These are phyloP conservation scores for Talaromyces pinophilus DNA, from an alignment of 2,329 filamentous ascomycete species.

Conservation along the genomic window DNA sequence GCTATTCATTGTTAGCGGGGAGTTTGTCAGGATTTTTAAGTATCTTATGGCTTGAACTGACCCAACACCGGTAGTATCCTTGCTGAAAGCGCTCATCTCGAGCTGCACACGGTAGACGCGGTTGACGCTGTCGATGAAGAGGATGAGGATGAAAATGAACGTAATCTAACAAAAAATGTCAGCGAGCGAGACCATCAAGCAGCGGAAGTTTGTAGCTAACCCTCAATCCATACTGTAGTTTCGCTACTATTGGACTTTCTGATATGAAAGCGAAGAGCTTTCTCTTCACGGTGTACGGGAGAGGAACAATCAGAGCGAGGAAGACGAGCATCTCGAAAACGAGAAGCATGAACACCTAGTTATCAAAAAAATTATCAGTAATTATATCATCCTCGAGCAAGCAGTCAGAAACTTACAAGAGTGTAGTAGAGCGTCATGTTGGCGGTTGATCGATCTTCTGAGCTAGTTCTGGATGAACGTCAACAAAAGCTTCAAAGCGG, in stretches of 20 bases:
- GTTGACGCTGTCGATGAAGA: conserved; percentile 95
- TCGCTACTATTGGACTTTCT: conserved; percentile 79
- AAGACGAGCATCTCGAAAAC: conserved; percentile 55
- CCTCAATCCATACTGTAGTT: conserved; percentile 96
- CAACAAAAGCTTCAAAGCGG: conserved; percentile 19
- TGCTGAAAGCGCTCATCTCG: conserved; percentile 73
- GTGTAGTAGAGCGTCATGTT: conserved; percentile 71
- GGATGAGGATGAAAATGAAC: conserved; percentile 97
- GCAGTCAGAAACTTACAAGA: conserved; percentile 52
- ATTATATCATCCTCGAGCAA: not conserved
- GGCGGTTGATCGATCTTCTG: conserved; percentile 30
- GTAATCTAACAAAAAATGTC: conserved; percentile 65
- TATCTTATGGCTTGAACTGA: conserved; percentile 40
- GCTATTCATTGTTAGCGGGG: conserved; percentile 24
- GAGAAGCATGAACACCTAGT: conserved; percentile 52
- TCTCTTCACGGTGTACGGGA: conserved; percentile 83
- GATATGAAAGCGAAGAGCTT: conserved; percentile 96
- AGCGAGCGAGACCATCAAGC: not conserved
- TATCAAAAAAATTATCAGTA: conserved; percentile 24
- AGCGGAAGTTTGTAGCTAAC: conserved; percentile 39
- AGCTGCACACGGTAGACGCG: conserved; percentile 96
- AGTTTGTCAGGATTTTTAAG: not conserved
- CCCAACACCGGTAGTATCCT: conserved; percentile 56
- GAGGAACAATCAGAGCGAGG: conserved; percentile 64
- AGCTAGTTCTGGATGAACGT: conserved; percentile 15